These are phyloP conservation scores for Fusarium virguliforme DNA, from an alignment of 2,329 filamentous ascomycete genomes.

Conservation along the genomic window DNA sequence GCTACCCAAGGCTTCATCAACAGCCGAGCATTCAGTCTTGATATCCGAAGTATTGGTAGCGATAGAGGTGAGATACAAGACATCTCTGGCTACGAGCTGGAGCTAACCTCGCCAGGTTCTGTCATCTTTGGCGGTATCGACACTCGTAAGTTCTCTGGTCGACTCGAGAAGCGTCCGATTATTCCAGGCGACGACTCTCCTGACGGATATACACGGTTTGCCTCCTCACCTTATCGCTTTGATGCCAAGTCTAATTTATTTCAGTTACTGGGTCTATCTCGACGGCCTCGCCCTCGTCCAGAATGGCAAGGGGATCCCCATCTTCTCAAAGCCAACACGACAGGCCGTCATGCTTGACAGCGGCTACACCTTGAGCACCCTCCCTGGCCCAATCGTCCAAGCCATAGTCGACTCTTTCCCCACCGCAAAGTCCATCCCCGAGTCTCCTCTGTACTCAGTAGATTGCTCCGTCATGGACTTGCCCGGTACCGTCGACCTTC, in stretches of 20 bases:
- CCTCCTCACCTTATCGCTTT: neutral
- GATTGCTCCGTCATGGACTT: conserved; percentile 58
- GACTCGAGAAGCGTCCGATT: conserved; percentile 70
- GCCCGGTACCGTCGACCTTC: conserved; percentile 63
- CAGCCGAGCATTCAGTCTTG: conserved; percentile 57
- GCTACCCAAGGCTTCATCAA: conserved; percentile 57
- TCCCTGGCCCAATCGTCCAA: conserved; percentile 71
- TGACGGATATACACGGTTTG: conserved; percentile 53
- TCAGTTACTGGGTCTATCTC: conserved; percentile 62
- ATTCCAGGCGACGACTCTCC: conserved; percentile 61
- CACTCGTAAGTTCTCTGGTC: conserved; percentile 68
- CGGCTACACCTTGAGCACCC: conserved; percentile 77
- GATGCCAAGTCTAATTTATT: neutral
- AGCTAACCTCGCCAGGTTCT: conserved; percentile 24
- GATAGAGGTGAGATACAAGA: conserved; percentile 37
- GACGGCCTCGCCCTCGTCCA: conserved; percentile 57
- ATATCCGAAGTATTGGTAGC: conserved; percentile 54
- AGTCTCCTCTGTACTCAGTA: conserved; percentile 62
- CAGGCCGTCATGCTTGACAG: conserved; percentile 75
- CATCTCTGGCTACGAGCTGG: accelerated
- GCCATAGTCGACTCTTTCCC: conserved; percentile 62
- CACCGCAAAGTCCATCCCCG: conserved; percentile 58
- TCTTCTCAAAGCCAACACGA: conserved; percentile 59
- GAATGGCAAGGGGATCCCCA: conserved; percentile 58
- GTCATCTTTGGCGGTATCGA: conserved; percentile 73